These are phyloP conservation scores for Biscogniauxia mediterranea DNA, from an alignment of 2,329 filamentous ascomycete species.

Conservation along the genomic window DNA sequence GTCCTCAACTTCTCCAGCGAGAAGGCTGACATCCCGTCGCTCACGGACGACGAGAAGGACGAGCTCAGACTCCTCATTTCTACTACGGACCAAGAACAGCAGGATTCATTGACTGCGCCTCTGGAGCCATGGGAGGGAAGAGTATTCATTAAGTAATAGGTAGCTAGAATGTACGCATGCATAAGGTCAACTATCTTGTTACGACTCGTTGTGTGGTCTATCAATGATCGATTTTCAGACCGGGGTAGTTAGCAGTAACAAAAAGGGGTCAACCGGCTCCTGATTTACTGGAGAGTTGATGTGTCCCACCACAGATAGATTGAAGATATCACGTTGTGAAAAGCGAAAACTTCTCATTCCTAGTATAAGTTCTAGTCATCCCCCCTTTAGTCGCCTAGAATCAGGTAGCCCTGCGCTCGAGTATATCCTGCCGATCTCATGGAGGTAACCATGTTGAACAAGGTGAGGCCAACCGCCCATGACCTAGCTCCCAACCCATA, in stretches of 20 bases:
- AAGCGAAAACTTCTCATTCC: background rate
- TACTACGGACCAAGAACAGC: background rate
- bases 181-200: background rate
- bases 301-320: too few relatives aligned
- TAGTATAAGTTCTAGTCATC: too few relatives aligned
- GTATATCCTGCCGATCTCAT: too few relatives aligned
- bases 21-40: background rate
- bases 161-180: background rate
- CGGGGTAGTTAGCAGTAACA: too few relatives aligned
- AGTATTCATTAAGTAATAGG: background rate
- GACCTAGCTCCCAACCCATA: slow-evolving; percentile 44
- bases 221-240: background rate
- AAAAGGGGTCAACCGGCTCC: too few relatives aligned
- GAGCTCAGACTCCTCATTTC: background rate
- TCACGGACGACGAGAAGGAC: background rate
- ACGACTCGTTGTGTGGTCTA: background rate
- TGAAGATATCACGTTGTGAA: too few relatives aligned
- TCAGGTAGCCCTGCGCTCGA: too few relatives aligned
- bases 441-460: too few relatives aligned
- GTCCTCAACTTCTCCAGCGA: background rate
- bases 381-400: too few relatives aligned
- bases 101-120: background rate
- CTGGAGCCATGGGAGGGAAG: background rate
- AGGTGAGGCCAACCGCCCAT: too few relatives aligned
- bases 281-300: background rate